Evolutionary conservation across 2,329 filamentous ascomycete species (phyloP), one percentile per base, ranked within the genome.

Genomic region (Aplosporella prunicola): DNA sequence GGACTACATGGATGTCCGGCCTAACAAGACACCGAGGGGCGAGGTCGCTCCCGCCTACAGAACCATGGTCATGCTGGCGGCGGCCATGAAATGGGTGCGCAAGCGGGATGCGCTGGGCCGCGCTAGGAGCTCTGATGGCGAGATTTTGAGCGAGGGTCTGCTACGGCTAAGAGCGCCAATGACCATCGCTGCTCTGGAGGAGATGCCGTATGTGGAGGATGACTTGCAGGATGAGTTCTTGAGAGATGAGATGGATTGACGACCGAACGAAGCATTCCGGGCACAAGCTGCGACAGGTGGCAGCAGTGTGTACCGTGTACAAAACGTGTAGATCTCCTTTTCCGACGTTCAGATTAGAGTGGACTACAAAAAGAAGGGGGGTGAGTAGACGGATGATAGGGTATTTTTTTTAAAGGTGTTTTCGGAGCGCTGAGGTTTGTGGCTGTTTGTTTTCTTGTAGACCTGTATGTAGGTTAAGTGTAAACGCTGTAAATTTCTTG

Each of bases 131-230:
- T 37, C 14, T 57, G 52, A 47, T 30, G 41, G 17, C 34, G 50
- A 39, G 47, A 50, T 43, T 39, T 32, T 43, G 26, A 45, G 35
- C 10, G 49, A 57, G 35, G 43, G 53, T 25, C 40, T 57, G 15
- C 46, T 68, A 11, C 51, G 54, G 23, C 35, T 50, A 28, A 39
- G 49, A 28, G 59, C 61, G 13, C 63, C 66, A 3, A 48, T 42
- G 41, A 66, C 64, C 5, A 32, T 65, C 6, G 47, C 51, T 27
- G 61, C 58, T n/a, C 60, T 68, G 40, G 57, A 64, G 47, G 58
- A 52, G 14, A 65, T 69, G 62, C 66, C 66, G 1, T 40, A 45
- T 20, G 24, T 47, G 5, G 47, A 46, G 3, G 58, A 61, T 43
- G 27, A n/a, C 16, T 16, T 60, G 32, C 58, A 61, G 47, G 32